phyloP scores from a whole-genome alignment of 2,329 filamentous ascomycete species.

The Monilinia laxa region DNA sequence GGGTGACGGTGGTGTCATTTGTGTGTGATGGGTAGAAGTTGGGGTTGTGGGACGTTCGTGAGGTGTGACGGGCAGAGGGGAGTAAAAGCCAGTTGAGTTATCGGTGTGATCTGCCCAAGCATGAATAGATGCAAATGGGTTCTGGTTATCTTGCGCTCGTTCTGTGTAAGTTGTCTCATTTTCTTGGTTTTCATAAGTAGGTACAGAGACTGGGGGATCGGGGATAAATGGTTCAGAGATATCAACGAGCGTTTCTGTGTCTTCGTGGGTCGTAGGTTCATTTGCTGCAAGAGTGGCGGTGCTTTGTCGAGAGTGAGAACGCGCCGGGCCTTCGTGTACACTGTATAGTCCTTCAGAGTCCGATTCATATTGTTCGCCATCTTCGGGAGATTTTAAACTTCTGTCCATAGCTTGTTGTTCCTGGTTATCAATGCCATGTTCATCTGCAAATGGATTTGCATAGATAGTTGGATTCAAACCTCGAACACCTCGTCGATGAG shows the following conservation, averaged over 20 bases:
- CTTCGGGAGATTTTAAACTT: conserved; percentile 26
- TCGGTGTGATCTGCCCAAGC: conserved; percentile 56
- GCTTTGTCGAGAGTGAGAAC: conserved; percentile 27
- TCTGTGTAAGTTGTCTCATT: conserved; percentile 45
- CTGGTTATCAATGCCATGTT: conserved; percentile 42
- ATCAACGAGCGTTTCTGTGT: conserved; percentile 36
- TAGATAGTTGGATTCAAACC: conserved; percentile 50
- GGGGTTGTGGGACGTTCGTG: conserved; percentile 37
- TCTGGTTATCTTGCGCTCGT: conserved; percentile 52
- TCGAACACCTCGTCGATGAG: conserved; percentile 47
- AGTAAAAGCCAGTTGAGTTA: conserved; percentile 53
- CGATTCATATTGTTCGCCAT: conserved; percentile 52
- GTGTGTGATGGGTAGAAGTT: conserved; percentile 26
- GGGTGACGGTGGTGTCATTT: conserved; percentile 30
- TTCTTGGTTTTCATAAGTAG: conserved; percentile 30
- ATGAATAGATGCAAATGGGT: conserved; percentile 59
- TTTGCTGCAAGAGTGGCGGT: conserved; percentile 30
- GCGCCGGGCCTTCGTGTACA: conserved; percentile 28
- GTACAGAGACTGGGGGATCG: conserved; percentile 35
- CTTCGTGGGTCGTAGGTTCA: conserved; percentile 7
- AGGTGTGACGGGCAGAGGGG: conserved; percentile 54
- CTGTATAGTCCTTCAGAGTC: conserved; percentile 50
- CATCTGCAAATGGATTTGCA: conserved; percentile 56
- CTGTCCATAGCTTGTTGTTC: conserved; percentile 46
- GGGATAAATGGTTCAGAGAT: conserved; percentile 33